These are phyloP conservation scores for Polychytrium aggregatum DNA, from an alignment of 192 early-diverging fungal species.

Conservation along the genomic window DNA sequence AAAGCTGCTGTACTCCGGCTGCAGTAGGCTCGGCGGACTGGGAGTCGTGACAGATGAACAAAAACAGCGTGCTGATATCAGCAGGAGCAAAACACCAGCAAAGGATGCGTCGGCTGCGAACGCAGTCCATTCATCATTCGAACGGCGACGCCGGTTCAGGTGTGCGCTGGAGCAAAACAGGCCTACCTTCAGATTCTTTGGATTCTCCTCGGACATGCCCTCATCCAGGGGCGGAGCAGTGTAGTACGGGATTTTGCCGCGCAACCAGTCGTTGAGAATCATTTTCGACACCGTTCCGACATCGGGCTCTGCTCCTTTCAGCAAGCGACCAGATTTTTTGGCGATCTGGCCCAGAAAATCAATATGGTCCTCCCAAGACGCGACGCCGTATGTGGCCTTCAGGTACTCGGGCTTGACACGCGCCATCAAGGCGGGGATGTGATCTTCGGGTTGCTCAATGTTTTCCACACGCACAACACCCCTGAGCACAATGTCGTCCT, in stretches of 20 bases:
- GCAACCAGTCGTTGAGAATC: constrained; percentile 97
- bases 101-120: no score
- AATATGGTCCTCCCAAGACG: constrained; percentile 70
- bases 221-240: constrained; percentile 55
- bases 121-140: no score
- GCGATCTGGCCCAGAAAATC: constrained; percentile 90
- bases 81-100: no score
- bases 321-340: constrained; percentile 73
- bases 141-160: no score
- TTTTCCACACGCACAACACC: constrained; percentile 94
- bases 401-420: constrained; percentile 87
- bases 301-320: constrained; percentile 75
- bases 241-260: constrained; percentile 95
- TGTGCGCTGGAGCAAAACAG: no score
- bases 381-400: constrained; percentile 80
- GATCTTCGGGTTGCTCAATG: constrained; percentile 77
- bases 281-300: constrained; percentile 83
- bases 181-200: no score
- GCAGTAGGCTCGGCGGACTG: no score
- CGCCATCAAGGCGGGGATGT: constrained; percentile 69
- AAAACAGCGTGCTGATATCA: no score
- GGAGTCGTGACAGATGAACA: no score
- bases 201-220: constrained; percentile 3
- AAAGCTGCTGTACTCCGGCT: constrained; percentile 68
- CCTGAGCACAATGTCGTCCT: constrained; percentile 93